Base-by-base conservation (phyloP, 2,329 filamentous ascomycete species). In the Falciphora oryzae region DNA sequence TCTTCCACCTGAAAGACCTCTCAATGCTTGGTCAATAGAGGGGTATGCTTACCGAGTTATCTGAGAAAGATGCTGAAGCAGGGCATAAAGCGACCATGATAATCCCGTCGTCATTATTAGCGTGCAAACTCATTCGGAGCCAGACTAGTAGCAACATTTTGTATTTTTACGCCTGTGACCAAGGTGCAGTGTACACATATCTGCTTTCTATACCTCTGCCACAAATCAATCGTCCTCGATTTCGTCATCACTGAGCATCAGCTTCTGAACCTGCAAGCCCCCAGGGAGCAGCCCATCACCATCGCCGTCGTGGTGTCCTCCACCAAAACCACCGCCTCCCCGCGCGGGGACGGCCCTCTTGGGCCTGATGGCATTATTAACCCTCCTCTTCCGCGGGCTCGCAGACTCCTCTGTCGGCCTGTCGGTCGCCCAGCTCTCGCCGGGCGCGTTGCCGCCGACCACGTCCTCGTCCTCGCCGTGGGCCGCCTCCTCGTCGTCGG, bases 211-310 rank as follows among this genome's bases (percentile, higher is more conserved):
- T 53, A 22, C 44, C 44, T 18, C 22, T n/a, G 18, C 18, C 44
- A n/a, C 22, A 53, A 53, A 57, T 63, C 53, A 63, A 8, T 84
- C 79, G 70, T 93, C 91, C 74, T 93, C 90, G 73, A 95, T 94
- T 78, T 95, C 91, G 76, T 95, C 91, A 71, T 95, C 91, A 69
- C 88, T 92, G 57, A 94, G 77, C 59, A 92, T 85, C 68, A 93
- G 76, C 70, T 89, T 90, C 73, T 88, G 85, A 67, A 87, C 83
- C 57, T 81, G 78, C 67, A 79, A 76, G 2, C 76, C 76, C 59
- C 78, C 72, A 13, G 72, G 74, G 3, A 71, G 65, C 65, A 66
- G 60, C 66, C 70, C 68, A 65, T 71, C 71, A 67, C 62, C 70
- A 62, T 65, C 67, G 59, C 69, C 66, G 63, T 70, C 71, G 63